Evolutionary conservation across 305 asterid genomes (phyloP).

Genomic region (Solanum aculeatissimum): DNA sequence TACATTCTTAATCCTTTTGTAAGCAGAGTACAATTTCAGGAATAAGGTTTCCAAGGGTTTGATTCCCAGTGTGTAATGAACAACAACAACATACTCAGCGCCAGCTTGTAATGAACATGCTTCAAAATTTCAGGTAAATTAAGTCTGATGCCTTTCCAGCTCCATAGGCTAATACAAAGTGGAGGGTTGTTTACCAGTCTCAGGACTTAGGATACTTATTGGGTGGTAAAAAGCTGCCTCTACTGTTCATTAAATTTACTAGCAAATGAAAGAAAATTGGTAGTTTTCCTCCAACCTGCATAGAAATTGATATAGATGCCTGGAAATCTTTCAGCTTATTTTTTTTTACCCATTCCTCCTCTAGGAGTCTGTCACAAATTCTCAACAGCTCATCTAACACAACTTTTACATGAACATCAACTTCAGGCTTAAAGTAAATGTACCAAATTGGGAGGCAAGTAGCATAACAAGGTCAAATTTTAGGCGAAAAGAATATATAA

Average conservation of each 20-base stretch:
- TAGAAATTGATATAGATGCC: not conserved
- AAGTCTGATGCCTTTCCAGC: not conserved
- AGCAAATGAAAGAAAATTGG: not conserved
- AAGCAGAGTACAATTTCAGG: not conserved
- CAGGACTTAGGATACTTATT: not conserved
- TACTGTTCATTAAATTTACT: not conserved
- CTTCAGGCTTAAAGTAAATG: not conserved
- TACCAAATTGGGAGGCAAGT: not conserved
- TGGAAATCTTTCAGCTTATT: not conserved
- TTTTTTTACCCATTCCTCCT: not conserved
- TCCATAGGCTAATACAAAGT: not conserved
- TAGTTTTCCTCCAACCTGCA: not conserved
- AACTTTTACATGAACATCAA: not conserved
- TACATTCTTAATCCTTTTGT: not conserved
- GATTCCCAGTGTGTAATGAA: not conserved
- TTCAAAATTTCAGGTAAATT: not conserved
- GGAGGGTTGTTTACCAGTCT: not conserved
- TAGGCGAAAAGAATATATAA: not conserved
- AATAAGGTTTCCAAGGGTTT: not conserved
- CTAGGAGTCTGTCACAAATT: not conserved
- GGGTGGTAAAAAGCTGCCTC: not conserved
- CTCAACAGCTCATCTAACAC: not conserved
- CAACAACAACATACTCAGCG: too few relatives aligned
- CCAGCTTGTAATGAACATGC: not conserved
- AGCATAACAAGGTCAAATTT: not conserved